A percentile compares a stretch with the other conserved stretches of the same genome.
Conservation (phyloP, 2,329 filamentous ascomycete species). For the Neopestalotiopsis clavispora region DNA sequence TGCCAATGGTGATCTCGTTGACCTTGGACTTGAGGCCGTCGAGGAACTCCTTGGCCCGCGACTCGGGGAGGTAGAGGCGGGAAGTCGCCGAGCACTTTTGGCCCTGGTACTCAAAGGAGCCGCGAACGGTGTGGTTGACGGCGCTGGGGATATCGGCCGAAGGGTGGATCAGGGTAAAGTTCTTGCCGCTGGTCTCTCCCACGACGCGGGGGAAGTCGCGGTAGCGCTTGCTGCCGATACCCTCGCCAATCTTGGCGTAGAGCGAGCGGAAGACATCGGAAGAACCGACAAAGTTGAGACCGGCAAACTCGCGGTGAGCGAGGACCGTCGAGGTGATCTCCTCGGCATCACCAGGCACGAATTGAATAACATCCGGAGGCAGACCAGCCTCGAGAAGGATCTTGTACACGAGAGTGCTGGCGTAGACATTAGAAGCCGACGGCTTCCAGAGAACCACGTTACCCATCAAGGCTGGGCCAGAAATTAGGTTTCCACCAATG, state of each 20-base stretch:
- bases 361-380: slow-evolving; percentile 89
- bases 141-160: slow-evolving; percentile 81
- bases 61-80: slow-evolving; percentile 77
- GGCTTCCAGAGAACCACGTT: slow-evolving; percentile 98
- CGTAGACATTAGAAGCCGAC: slow-evolving; percentile 86
- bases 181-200: slow-evolving; percentile 91
- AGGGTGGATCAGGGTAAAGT: slow-evolving; percentile 84
- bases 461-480: slow-evolving; percentile 83
- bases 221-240: slow-evolving; percentile 82
- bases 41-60: slow-evolving; percentile 33
- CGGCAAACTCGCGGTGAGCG: slow-evolving; percentile 79
- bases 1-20: slow-evolving; percentile 69
- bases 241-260: slow-evolving; percentile 83
- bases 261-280: slow-evolving; percentile 89
- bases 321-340: slow-evolving; percentile 81
- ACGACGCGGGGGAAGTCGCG: slow-evolving; percentile 86
- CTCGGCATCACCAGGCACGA: slow-evolving; percentile 86
- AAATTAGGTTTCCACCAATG: slow-evolving; percentile 86
- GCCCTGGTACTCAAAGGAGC: slow-evolving; percentile 88
- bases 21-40: slow-evolving; percentile 75
- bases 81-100: slow-evolving; percentile 91
- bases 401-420: slow-evolving; percentile 88
- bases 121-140: slow-evolving; percentile 80
- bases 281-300: slow-evolving; percentile 94
- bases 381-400: slow-evolving; percentile 91